Percentiles rank a stretch among this genome's conserved stretches.
phyloP scores from a whole-genome alignment of 2,329 filamentous ascomycete species.

The Pseudocercospora musae region DNA sequence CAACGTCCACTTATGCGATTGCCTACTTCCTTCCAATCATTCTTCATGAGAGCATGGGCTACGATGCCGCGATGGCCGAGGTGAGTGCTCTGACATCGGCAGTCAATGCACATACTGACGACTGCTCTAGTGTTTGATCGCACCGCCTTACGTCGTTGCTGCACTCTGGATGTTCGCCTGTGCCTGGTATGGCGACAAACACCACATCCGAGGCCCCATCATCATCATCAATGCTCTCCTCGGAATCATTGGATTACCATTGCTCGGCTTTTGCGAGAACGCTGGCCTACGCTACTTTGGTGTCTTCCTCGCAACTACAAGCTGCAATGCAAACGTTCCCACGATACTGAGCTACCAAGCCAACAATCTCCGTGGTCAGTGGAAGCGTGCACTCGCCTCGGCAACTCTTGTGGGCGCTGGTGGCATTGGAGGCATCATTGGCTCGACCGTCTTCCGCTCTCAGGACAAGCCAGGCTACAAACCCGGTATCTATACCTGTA shows the following conservation, averaged over 20 bases:
- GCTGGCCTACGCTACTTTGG: slow-evolving; percentile 35
- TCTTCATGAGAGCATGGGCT: slow-evolving; percentile 37
- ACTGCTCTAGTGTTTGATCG: slow-evolving; percentile 27
- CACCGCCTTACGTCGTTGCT: slow-evolving; percentile 36
- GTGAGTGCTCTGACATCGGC: background rate
- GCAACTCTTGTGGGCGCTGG: slow-evolving; percentile 74
- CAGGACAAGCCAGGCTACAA: slow-evolving; percentile 34
- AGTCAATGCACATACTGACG: background rate
- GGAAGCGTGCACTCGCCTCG: slow-evolving; percentile 78
- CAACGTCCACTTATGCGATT: slow-evolving; percentile 40
- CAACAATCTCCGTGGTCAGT: slow-evolving; percentile 84
- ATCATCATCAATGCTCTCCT: slow-evolving; percentile 36
- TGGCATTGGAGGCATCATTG: slow-evolving; percentile 69
- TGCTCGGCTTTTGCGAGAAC: slow-evolving; percentile 33
- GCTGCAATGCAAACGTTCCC: slow-evolving; percentile 58
- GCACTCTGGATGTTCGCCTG: slow-evolving; percentile 36
- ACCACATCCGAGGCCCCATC: slow-evolving; percentile 35
- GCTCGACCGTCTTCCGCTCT: slow-evolving; percentile 33
- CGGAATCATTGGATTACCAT: slow-evolving; percentile 34
- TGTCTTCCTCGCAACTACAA: slow-evolving; percentile 37
- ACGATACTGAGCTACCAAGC: slow-evolving; percentile 75
- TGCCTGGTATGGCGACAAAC: slow-evolving; percentile 33
- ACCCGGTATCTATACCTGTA: slow-evolving; percentile 34
- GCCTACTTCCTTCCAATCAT: slow-evolving; percentile 41
- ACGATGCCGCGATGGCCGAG: slow-evolving; percentile 29